phyloP scores from a whole-genome alignment of 179 eudicot species.

The Carnegiea gigantea region DNA sequence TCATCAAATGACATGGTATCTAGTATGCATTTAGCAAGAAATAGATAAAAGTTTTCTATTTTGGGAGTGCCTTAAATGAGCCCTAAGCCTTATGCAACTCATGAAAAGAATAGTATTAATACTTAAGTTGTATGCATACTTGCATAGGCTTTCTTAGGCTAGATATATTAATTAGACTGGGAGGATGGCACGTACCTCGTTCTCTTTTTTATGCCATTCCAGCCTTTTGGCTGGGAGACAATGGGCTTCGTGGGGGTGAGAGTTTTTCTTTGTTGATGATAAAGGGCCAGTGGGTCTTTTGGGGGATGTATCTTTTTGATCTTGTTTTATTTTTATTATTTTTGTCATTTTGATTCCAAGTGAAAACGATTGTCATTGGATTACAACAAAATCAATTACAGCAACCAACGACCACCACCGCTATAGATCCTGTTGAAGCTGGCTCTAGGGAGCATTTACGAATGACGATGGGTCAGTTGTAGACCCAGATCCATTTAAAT shows the following conservation, averaged over 20 bases:
- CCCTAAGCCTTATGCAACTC: too few relatives aligned
- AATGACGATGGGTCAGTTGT: too few relatives aligned
- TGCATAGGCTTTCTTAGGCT: too few relatives aligned
- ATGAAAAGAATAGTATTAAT: too few relatives aligned
- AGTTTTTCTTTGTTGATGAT: background rate
- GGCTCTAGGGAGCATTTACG: too few relatives aligned
- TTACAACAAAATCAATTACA: background rate
- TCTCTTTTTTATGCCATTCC: background rate
- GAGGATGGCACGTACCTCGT: background rate
- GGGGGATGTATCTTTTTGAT: background rate
- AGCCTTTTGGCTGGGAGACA: background rate
- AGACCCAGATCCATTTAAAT: too few relatives aligned
- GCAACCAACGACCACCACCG: background rate
- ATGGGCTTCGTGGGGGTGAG: background rate
- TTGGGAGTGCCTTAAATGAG: too few relatives aligned
- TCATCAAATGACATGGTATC: too few relatives aligned
- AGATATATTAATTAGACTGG: background rate
- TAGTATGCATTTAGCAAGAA: too few relatives aligned
- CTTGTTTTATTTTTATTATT: background rate
- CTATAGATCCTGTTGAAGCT: too few relatives aligned
- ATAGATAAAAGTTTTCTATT: too few relatives aligned
- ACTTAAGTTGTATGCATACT: too few relatives aligned
- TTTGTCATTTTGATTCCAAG: background rate
- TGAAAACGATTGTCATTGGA: background rate
- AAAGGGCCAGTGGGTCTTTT: background rate